phyloP scores from a whole-genome alignment of 1,139 yeast species.

The Arxiozyma slooffiae region DNA sequence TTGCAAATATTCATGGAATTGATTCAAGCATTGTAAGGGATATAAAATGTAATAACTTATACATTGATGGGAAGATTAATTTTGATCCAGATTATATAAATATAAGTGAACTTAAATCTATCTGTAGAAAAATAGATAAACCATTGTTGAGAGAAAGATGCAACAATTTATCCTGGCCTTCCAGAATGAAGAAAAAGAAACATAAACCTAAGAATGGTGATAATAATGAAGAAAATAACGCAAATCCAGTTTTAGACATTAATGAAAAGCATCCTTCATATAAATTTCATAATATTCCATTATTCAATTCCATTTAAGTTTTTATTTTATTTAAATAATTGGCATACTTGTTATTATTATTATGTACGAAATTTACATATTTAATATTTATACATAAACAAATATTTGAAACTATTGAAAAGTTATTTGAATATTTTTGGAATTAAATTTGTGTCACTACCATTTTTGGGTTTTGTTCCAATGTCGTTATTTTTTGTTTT shows the following conservation, averaged over 20 bases:
- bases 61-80: conserved; percentile 3
- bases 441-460: background rate
- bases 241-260: background rate
- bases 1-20: conserved; percentile 19
- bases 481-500: too few species aligned
- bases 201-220: background rate
- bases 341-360: background rate
- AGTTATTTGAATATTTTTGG: background rate
- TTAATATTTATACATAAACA: background rate
- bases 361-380: too few species aligned
- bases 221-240: background rate
- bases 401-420: background rate
- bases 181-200: conserved; percentile 11
- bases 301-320: conserved; percentile 6
- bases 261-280: conserved; percentile 1
- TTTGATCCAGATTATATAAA: conserved; percentile 11
- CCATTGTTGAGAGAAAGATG: conserved; percentile 18
- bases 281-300: conserved; percentile 7
- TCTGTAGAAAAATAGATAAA: conserved; percentile 19
- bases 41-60: conserved; percentile 5
- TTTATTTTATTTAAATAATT: too few species aligned
- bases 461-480: too few species aligned
- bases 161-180: conserved; percentile 22
- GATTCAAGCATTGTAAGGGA: conserved; percentile 19
- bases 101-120: conserved; percentile 14